A percentile compares a stretch with the other conserved stretches of the same genome.
These are phyloP conservation scores for Gloeostereum incarnatum DNA, from an alignment of 768 basidiomycete genomes.

Conservation along the genomic window DNA sequence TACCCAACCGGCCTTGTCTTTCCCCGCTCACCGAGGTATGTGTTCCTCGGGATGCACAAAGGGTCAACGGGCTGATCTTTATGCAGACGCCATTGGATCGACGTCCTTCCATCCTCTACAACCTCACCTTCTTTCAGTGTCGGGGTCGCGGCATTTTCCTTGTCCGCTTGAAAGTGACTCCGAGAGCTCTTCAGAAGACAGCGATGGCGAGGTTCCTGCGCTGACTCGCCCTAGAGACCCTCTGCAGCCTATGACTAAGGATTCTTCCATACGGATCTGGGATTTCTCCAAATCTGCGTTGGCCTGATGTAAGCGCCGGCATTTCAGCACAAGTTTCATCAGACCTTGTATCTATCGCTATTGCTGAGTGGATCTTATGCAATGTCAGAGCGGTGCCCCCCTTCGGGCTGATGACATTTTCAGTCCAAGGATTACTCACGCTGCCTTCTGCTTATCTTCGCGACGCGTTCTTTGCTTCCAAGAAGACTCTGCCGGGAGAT, in stretches of 20 bases:
- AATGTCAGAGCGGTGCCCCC: too few relatives aligned
- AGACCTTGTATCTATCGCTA: too few relatives aligned
- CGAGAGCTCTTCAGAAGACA: neutral
- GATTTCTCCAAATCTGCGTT: constrained; percentile 14
- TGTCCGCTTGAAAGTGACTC: too few relatives aligned
- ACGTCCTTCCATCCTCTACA: constrained; percentile 64
- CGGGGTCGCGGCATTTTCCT: constrained; percentile 74
- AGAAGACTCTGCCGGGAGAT: too few relatives aligned
- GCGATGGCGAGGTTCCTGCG: neutral
- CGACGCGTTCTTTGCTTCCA: too few relatives aligned
- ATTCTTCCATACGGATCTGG: neutral
- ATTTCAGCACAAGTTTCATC: too few relatives aligned
- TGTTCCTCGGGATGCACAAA: neutral
- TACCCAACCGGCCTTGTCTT: constrained; percentile 3
- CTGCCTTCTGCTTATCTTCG: too few relatives aligned
- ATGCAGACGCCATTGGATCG: constrained; percentile 62
- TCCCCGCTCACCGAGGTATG: neutral
- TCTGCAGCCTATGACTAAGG: neutral
- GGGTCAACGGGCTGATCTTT: neutral
- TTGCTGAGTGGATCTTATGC: too few relatives aligned
- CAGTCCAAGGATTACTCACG: too few relatives aligned
- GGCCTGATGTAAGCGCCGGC: too few relatives aligned
- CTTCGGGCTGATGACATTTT: too few relatives aligned
- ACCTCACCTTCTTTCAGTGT: constrained; percentile 50
- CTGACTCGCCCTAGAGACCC: neutral